Evolutionary conservation across 371 early-diverging fungal genomes (phyloP).

Genomic region (Apophysomyces sp.): DNA sequence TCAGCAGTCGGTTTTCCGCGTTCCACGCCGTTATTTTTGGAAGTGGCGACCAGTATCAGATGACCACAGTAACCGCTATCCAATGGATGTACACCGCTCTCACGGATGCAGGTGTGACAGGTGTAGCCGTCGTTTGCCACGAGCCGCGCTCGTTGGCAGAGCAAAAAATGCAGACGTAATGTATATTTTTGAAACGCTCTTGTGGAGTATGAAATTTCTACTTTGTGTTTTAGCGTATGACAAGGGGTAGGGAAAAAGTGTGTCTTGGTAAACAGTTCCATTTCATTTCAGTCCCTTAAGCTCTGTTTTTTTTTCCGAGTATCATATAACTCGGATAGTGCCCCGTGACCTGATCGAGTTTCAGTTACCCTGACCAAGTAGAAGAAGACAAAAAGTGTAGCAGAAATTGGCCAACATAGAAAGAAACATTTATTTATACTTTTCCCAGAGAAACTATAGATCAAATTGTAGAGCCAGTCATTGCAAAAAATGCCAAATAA

Average conservation of each 20-base stretch:
- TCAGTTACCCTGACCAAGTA: background rate
- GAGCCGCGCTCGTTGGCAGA: conserved; percentile 60
- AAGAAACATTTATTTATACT: background rate
- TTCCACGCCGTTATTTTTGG: conserved; percentile 61
- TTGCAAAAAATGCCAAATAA: background rate
- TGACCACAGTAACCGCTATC: conserved; percentile 63
- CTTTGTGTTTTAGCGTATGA: background rate
- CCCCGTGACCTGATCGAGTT: background rate
- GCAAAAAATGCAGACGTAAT: conserved; percentile 37
- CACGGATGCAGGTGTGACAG: conserved; percentile 46
- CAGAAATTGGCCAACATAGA: background rate
- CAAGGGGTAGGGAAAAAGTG: background rate
- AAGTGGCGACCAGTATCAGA: conserved; percentile 47
- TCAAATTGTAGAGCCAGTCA: background rate
- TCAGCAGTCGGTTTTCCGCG: conserved; percentile 39
- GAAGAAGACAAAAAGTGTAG: background rate
- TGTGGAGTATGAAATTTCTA: background rate
- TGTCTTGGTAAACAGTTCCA: background rate
- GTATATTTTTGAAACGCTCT: background rate
- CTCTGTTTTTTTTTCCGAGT: background rate
- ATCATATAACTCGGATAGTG: background rate
- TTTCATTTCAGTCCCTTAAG: background rate
- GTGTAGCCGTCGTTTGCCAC: conserved; percentile 46
- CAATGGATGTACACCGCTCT: conserved; percentile 55
- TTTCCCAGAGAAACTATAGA: background rate